Evolutionary conservation across 208 protist species (phyloP).

Genomic region (Trypanosoma vivax): DNA sequence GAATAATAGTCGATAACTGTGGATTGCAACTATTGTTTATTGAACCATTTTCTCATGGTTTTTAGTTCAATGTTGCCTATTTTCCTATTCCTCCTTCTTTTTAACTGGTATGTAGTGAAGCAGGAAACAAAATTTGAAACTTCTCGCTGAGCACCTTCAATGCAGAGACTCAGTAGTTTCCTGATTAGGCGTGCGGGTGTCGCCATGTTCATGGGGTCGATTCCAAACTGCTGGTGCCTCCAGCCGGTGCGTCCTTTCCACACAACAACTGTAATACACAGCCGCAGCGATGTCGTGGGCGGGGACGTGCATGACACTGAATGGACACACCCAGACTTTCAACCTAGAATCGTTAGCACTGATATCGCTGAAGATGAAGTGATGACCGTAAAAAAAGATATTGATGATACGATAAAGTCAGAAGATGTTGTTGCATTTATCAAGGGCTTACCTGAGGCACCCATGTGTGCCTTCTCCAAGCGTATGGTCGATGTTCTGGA

Average conservation of each 20-base stretch:
- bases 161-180: too few species aligned
- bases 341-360: slow-evolving; percentile 59
- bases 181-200: too few species aligned
- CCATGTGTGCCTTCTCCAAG: slow-evolving; percentile 95
- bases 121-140: too few species aligned
- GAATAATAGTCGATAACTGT: too few species aligned
- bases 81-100: too few species aligned
- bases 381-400: slow-evolving; percentile 84
- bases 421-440: slow-evolving; percentile 94
- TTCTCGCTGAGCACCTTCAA: too few species aligned
- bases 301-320: slow-evolving; percentile 61
- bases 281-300: slow-evolving; percentile 4
- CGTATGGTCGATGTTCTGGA: slow-evolving; percentile 91
- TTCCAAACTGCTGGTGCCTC: too few species aligned
- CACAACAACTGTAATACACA: neutral
- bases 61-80: too few species aligned
- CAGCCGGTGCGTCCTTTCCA: neutral
- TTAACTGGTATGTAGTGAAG: too few species aligned
- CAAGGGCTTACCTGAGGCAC: slow-evolving; percentile 93
- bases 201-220: too few species aligned
- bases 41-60: too few species aligned
- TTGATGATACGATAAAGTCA: slow-evolving; percentile 78
- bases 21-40: too few species aligned
- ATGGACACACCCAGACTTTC: slow-evolving; percentile 86
- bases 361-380: slow-evolving; percentile 73